Evolutionary conservation across 768 basidiomycete species (phyloP).

Genomic region (Agrocybe praecox): DNA sequence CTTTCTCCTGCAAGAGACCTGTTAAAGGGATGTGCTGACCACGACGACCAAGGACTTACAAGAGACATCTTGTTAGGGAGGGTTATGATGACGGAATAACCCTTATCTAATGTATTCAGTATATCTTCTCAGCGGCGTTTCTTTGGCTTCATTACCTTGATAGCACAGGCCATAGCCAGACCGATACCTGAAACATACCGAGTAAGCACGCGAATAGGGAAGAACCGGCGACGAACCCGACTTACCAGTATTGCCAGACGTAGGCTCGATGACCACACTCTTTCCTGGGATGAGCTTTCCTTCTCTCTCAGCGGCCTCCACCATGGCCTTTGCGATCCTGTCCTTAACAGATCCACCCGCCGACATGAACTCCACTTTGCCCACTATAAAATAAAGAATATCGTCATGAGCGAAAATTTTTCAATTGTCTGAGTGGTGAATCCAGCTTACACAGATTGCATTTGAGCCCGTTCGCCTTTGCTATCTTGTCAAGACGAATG

Average conservation of each 20-base stretch:
- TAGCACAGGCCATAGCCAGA: conserved; percentile 88
- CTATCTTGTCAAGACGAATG: conserved; percentile 81
- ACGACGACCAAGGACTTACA: conserved; percentile 35
- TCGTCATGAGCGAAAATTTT: not conserved
- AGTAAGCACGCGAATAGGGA: not conserved
- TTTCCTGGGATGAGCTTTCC: conserved; percentile 85
- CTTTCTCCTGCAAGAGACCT: conserved; percentile 72
- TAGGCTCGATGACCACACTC: conserved; percentile 94
- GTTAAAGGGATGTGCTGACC: not conserved
- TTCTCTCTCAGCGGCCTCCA: conserved; percentile 89
- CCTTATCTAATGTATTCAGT: conserved; percentile 87
- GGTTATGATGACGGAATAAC: conserved; percentile 88
- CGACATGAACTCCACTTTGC: conserved; percentile 88
- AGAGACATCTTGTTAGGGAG: conserved; percentile 95
- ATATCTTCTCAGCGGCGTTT: conserved; percentile 25
- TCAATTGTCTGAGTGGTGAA: not conserved
- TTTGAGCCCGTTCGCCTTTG: conserved; percentile 69
- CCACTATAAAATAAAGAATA: conserved; percentile 51
- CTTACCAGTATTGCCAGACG: conserved; percentile 92
- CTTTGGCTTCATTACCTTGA: conserved; percentile 66
- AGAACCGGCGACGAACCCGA: not conserved
- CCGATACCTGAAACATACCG: conserved; percentile 70
- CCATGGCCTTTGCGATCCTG: conserved; percentile 95
- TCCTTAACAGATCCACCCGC: conserved; percentile 96
- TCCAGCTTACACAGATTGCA: conserved; percentile 82